Evolutionary conservation across 768 basidiomycete species (phyloP), one percentile per base, ranked within the genome.

Genomic region (Tylopilus sp.): DNA sequence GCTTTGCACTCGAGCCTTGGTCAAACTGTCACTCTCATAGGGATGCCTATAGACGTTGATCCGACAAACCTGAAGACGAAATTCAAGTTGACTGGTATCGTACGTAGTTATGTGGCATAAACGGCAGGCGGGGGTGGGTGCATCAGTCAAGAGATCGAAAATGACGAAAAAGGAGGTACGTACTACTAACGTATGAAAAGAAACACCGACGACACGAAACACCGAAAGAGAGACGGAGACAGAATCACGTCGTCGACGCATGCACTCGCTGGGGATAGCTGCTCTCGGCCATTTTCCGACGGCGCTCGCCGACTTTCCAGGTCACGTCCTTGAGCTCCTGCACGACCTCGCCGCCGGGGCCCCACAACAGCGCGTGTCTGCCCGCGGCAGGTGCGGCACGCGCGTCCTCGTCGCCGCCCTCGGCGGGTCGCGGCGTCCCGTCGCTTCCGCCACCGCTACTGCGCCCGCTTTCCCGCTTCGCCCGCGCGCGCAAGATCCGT

Each of bases 281-380:
- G 15, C 31, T 40, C 53, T 72, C 68, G 11, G 58, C 62, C 76
- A 85, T 73, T 66, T 75, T 76, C 53, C 85, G 70, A 64, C 82
- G 73, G 60, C 76, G 75, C 69, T 91, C 86, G 28, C 88, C 79
- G 9, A 91, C 89, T 65, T 89, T 86, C 86, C 86, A 88, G 26
- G 91, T 91, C 11, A 91, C 88, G 58, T 91, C 89, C 66, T 86
- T 88, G 56, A 91, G 72, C 66, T 91, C 89, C 64, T 88, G 82
- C 6, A 91, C 87, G 31, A 91, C 88, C 54, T 91, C 89, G 1
- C 82, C 84, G 4, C 82, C 80, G 7, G 86, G 88, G 0, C 86
- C 87, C 84, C 85, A 84, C 50, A 73, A 84, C 50, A 73, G 71
- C 66, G 79, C 83, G 51, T 44, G 58, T 55, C 40, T 59, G 43